Base-by-base conservation (phyloP, 805 yeast genomes). In the Danielia oregonensis region DNA sequence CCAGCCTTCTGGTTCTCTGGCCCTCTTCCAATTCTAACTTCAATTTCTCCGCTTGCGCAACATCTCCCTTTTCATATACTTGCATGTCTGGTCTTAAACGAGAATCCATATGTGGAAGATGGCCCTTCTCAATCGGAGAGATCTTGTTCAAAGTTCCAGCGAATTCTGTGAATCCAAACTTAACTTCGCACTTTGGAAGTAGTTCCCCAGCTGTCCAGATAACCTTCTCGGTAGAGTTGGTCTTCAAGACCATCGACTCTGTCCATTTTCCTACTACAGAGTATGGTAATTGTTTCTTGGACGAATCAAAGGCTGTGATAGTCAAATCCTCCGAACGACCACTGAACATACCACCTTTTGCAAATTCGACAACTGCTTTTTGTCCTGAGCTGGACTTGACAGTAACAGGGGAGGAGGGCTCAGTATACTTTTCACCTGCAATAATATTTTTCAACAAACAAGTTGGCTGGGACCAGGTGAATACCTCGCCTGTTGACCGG, bases 371-470 rank as follows among this genome's bases (percentile, higher is more conserved):
- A 3, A 73, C 69, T 1, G 95, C 86, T 42, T 69, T 76, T 26
- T 72, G 68, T 0, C 94, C 94, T n/a, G 64, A 65, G 2, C 86
- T 76, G 2, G 88, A 76, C 29, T 74, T 72, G 2, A 93, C 69
- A 0, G 81, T 76, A 40, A 86, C 68, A 3, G 78, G 59, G 12
- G 86, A 79, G 2, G 73, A 68, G 1, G 98, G 98, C 54, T 93
- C 98, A 10, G 86, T 70, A 57, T 89, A 93, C 56, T 87, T 84
- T 51, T 93, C 98, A 17, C 98, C 97, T 2, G 97, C 96, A 49
- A 93, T 78, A 30, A 93, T 71, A 54, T 91, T 91, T 50, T 91
- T 82, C 48, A 93, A 62, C 49, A 86, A 71, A 0, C 94, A 79
- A 1, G 84, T 78, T 6, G 98, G 97, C 44, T 81, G 89, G 14